Evolutionary conservation across 78 protist species (phyloP).

Genomic region (Mastigamoeba balamuthi): DNA sequence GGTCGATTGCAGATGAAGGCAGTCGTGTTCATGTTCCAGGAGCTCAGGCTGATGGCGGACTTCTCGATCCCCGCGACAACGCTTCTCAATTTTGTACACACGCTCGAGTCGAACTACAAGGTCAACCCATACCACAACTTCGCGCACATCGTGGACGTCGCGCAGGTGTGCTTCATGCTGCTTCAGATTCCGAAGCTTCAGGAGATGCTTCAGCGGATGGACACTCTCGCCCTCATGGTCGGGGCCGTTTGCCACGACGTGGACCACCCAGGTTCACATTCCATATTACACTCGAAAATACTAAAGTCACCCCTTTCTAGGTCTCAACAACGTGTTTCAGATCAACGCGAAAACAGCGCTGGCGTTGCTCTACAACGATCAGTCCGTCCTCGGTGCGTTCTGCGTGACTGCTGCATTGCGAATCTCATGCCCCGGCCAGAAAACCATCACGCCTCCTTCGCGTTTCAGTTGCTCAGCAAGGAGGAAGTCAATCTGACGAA

Average conservation of each 20-base stretch:
- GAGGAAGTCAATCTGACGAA: no score
- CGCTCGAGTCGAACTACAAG: background rate
- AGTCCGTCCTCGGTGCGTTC: no score
- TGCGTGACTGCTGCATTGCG: no score
- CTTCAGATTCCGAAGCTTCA: background rate
- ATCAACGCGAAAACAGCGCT: no score
- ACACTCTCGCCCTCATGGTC: background rate
- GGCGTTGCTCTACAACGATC: no score
- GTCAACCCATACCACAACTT: slow-evolving; percentile 21
- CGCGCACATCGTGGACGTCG: slow-evolving; percentile 18
- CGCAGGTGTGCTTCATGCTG: slow-evolving; percentile 1
- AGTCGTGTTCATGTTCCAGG: background rate
- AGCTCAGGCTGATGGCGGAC: background rate
- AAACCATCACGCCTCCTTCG: no score
- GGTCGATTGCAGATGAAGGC: no score
- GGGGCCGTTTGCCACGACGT: slow-evolving; percentile 26
- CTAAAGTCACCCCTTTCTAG: no score
- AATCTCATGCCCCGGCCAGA: no score
- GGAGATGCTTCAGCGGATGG: background rate
- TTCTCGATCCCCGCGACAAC: background rate
- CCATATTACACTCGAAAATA: no score
- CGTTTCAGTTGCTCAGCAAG: no score
- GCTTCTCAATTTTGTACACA: background rate
- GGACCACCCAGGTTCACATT: slow-evolving; percentile 18
- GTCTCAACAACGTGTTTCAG: no score